Evolutionary conservation across 2,329 filamentous ascomycete genomes (phyloP).

Genomic region (Penicillium sp.): DNA sequence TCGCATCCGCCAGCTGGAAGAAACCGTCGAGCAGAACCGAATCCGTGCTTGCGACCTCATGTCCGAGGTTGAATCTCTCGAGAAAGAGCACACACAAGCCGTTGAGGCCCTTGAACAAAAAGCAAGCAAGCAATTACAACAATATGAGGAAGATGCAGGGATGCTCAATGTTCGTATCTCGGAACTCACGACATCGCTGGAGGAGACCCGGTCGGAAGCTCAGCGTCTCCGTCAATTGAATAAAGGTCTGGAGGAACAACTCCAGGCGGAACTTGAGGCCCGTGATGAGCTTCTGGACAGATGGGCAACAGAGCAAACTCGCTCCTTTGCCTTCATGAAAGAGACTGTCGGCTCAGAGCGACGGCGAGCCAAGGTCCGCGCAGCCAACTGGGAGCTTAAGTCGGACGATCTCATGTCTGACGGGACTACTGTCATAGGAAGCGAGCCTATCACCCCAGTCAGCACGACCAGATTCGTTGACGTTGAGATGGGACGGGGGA

Average conservation of each 20-base stretch:
- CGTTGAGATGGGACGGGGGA: constrained; percentile 41
- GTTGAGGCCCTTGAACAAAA: constrained; percentile 25
- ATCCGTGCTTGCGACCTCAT: constrained; percentile 35
- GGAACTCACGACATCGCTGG: constrained; percentile 41
- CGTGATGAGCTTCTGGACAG: constrained; percentile 35
- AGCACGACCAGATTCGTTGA: constrained; percentile 44
- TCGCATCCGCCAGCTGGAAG: constrained; percentile 39
- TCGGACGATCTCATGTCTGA: constrained; percentile 38
- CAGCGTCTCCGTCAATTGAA: constrained; percentile 38
- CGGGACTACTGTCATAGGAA: constrained; percentile 27
- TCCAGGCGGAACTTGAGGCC: constrained; percentile 38
- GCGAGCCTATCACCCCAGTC: constrained; percentile 45
- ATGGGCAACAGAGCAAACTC: constrained; percentile 34
- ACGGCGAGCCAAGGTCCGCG: constrained; percentile 40
- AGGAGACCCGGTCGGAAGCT: constrained; percentile 35
- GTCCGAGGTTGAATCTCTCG: constrained; percentile 34
- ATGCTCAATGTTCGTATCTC: constrained; percentile 44
- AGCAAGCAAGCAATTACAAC: constrained; percentile 22
- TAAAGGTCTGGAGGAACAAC: constrained; percentile 35
- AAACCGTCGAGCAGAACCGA: constrained; percentile 35
- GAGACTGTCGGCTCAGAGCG: constrained; percentile 40
- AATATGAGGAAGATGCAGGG: constrained; percentile 37
- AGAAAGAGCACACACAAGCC: constrained; percentile 29
- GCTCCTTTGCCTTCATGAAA: constrained; percentile 35
- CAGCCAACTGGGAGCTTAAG: constrained; percentile 41